phyloP scores from a whole-genome alignment of 148 eudicot genomes.

The Chenopodium quinoa region DNA sequence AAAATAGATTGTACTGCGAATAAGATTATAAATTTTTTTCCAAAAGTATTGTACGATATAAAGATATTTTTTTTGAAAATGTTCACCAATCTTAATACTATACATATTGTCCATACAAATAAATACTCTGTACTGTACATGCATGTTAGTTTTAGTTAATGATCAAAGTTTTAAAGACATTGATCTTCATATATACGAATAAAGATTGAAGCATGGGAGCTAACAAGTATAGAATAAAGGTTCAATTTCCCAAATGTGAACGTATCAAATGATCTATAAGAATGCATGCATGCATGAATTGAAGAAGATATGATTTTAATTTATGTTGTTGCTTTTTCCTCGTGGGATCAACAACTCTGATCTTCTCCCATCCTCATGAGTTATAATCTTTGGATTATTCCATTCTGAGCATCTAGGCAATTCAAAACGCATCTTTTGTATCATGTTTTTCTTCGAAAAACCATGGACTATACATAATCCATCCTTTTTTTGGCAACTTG shows the following conservation, averaged over 20 bases:
- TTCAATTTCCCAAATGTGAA: neutral
- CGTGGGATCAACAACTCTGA: neutral
- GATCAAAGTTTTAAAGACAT: too few relatives aligned
- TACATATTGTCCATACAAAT: too few relatives aligned
- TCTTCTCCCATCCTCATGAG: neutral
- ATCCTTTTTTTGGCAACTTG: too few relatives aligned
- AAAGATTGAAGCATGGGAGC: too few relatives aligned
- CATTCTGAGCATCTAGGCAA: neutral
- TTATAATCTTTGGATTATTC: neutral
- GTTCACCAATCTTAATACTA: too few relatives aligned
- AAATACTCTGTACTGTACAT: too few relatives aligned
- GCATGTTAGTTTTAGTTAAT: too few relatives aligned
- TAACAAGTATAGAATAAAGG: neutral
- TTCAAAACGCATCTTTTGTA: neutral
- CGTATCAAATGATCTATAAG: neutral
- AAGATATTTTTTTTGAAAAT: too few relatives aligned
- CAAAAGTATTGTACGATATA: too few relatives aligned
- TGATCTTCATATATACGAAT: too few relatives aligned
- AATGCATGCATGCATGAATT: neutral
- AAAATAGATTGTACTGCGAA: too few relatives aligned
- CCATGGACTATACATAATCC: neutral
- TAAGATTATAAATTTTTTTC: too few relatives aligned
- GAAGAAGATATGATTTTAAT: conserved; percentile 1
- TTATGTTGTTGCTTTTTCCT: neutral
- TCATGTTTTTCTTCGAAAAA: conserved; percentile 17